Evolutionary conservation across 495 filamentous ascomycete species (phyloP).

Genomic region (Physcia stellaris): DNA sequence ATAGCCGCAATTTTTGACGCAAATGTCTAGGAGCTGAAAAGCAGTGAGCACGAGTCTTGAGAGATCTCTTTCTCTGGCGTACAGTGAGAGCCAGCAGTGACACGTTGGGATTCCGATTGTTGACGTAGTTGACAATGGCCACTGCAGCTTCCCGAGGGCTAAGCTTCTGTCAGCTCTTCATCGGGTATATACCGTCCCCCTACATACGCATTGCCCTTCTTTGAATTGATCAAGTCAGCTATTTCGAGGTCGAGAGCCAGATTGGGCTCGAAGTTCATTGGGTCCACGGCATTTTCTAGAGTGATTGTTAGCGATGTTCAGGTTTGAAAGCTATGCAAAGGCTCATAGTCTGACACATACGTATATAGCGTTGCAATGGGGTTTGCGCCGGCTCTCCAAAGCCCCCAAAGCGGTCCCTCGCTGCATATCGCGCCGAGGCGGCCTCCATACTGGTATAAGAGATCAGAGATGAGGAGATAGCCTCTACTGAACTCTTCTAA

Average conservation of each 20-base stretch:
- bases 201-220: conserved; percentile 85
- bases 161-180: conserved; percentile 5
- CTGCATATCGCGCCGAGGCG: conserved; percentile 84
- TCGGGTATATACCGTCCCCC: too few relatives aligned
- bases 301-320: conserved; percentile 4
- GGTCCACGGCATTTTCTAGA: conserved; percentile 78
- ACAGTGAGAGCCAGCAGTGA: conserved; percentile 71
- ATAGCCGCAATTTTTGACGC: conserved; percentile 99
- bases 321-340: not conserved
- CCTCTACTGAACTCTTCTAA: too few relatives aligned
- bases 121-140: conserved; percentile 87
- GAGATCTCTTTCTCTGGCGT: conserved; percentile 7
- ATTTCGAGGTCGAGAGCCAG: conserved; percentile 95
- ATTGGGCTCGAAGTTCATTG: conserved; percentile 94
- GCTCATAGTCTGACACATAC: conserved; percentile 24
- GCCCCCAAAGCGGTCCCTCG: conserved; percentile 85
- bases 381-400: conserved; percentile 66
- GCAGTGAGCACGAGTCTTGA: conserved; percentile 12
- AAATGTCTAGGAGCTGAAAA: conserved; percentile 81
- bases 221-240: conserved; percentile 87
- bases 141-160: conserved; percentile 89
- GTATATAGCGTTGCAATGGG: conserved; percentile 86
- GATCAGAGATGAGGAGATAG: too few relatives aligned
- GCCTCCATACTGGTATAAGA: too few relatives aligned
- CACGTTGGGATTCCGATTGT: conserved; percentile 92